Conservation (phyloP, 768 basidiomycete genomes). For the Trametes villosa region DNA sequence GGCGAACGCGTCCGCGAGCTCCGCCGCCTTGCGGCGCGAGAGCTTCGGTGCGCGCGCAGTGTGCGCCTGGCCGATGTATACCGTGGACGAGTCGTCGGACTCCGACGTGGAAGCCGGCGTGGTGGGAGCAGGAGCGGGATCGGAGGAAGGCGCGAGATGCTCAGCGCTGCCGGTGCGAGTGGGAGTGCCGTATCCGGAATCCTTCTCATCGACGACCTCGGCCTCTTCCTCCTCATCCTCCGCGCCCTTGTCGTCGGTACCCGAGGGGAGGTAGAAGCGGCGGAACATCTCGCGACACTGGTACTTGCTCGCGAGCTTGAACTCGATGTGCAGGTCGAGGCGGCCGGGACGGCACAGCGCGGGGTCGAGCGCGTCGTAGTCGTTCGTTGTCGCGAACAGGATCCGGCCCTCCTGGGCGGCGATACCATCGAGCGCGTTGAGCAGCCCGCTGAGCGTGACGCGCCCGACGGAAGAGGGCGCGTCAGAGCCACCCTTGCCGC, state of each 20-base stretch:
- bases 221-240: not conserved
- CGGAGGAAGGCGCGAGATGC: not conserved
- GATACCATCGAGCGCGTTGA: constrained; percentile 82
- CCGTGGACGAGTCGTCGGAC: not conserved
- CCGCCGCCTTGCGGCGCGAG: constrained; percentile 41
- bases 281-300: constrained; percentile 70
- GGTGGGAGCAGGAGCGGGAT: not conserved
- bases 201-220: constrained; percentile 7
- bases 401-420: constrained; percentile 84
- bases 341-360: constrained; percentile 79
- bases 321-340: constrained; percentile 81
- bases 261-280: constrained; percentile 63
- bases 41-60: constrained; percentile 33
- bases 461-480: constrained; percentile 31
- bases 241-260: not conserved
- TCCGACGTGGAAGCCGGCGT: not conserved
- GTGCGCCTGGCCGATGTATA: constrained; percentile 17
- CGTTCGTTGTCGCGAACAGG: constrained; percentile 80
- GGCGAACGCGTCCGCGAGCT: constrained; percentile 61
- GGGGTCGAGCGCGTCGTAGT: constrained; percentile 68
- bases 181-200: constrained; percentile 11
- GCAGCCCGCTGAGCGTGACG: constrained; percentile 71
- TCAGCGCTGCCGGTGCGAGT: not conserved
- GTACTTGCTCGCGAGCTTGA: constrained; percentile 70
- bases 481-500: constrained; percentile 1